These are phyloP conservation scores for Chlorella sorokiniana DNA, from an alignment of 139 green algal genomes.

Conservation along the genomic window DNA sequence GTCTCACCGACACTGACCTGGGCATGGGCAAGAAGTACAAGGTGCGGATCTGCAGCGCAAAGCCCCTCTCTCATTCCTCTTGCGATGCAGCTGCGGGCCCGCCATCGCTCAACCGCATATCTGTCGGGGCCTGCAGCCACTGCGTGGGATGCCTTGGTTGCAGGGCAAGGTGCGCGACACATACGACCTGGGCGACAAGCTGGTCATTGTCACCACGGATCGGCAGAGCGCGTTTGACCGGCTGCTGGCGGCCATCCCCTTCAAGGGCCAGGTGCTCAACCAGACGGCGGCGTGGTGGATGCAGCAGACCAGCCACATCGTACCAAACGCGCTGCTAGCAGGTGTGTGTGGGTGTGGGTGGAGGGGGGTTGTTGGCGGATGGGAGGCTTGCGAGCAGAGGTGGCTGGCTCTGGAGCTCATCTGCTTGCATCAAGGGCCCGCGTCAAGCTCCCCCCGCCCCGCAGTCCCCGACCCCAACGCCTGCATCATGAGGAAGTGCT, in stretches of 20 bases:
- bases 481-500: constrained; percentile 91
- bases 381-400: background rate
- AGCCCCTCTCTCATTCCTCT: background rate
- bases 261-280: constrained; percentile 97
- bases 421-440: no score
- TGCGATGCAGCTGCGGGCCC: background rate
- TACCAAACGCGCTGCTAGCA: constrained; percentile 73
- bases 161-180: constrained; percentile 97
- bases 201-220: constrained; percentile 97
- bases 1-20: constrained; percentile 62
- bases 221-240: constrained; percentile 96
- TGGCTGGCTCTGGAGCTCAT: background rate
- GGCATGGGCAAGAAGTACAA: constrained; percentile 49
- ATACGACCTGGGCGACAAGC: constrained; percentile 88
- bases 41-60: background rate
- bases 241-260: constrained; percentile 89
- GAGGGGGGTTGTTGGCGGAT: background rate
- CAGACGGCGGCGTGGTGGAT: constrained; percentile 98
- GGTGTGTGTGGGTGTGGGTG: background rate
- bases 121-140: background rate
- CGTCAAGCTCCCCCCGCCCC: no score
- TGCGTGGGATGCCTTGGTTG: background rate
- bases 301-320: constrained; percentile 84
- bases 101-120: background rate
- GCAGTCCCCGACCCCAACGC: constrained; percentile 92